Conservation (phyloP, 1,284 basidiomycete genomes). For the Irpex sp. region DNA sequence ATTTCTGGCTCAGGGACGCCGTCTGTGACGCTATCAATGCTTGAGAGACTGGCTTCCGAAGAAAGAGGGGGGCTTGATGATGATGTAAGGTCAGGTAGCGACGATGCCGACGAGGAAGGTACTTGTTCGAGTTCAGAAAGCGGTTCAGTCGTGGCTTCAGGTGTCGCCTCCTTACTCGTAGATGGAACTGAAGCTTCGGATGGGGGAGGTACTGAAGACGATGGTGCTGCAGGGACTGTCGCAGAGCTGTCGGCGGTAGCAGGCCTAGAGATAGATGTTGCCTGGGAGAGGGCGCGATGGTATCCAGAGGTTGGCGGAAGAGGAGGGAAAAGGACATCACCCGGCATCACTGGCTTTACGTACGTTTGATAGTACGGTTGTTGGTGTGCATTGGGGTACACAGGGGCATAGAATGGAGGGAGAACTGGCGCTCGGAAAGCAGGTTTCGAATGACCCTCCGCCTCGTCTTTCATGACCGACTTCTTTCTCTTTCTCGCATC, state of each 20-base stretch:
- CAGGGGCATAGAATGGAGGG: constrained; percentile 51
- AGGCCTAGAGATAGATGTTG: constrained; percentile 26
- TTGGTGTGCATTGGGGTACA: constrained; percentile 58
- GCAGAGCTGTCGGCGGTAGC: constrained; percentile 13
- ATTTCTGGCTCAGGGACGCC: neutral
- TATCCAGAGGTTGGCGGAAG: constrained; percentile 48
- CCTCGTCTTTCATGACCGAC: constrained; percentile 16
- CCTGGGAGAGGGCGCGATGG: constrained; percentile 26
- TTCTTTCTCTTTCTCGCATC: constrained; percentile 51
- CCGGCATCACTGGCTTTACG: constrained; percentile 35
- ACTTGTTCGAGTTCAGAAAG: neutral
- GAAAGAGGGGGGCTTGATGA: constrained; percentile 64
- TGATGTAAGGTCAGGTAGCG: constrained; percentile 60
- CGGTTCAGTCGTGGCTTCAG: neutral
- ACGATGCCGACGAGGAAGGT: constrained; percentile 30
- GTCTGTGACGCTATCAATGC: constrained; percentile 8
- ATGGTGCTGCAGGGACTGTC: neutral
- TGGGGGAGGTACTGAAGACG: neutral
- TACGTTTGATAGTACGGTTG: constrained; percentile 68
- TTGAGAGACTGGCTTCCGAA: constrained; percentile 20
- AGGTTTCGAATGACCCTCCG: neutral
- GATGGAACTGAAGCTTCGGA: neutral
- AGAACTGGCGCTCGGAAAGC: constrained; percentile 32
- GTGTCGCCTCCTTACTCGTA: neutral
- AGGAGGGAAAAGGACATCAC: constrained; percentile 69